Percentiles rank a stretch among this genome's conserved stretches.
Evolutionary conservation across 805 yeast genomes (phyloP).

Genomic region (Wickerhamomyces bovis): DNA sequence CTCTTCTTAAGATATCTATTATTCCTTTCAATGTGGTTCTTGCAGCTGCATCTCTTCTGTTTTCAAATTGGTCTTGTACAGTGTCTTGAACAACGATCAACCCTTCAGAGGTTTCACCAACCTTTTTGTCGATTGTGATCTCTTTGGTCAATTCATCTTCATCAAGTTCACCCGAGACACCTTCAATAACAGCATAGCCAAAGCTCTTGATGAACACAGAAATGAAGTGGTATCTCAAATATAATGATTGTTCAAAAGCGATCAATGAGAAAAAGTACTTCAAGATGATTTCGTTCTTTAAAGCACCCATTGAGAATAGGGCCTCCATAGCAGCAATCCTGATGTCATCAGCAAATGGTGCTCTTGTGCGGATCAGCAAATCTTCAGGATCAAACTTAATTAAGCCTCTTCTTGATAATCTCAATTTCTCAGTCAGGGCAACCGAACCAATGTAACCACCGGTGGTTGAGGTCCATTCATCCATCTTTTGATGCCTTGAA

Average conservation of each 20-base stretch:
- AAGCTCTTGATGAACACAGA: conserved; percentile 44
- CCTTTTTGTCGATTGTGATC: conserved; percentile 7
- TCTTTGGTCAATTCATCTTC: conserved; percentile 50
- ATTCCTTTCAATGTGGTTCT: conserved; percentile 62
- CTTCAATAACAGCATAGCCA: conserved; percentile 61
- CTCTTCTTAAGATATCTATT: conserved; percentile 56
- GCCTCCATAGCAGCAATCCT: conserved; percentile 67
- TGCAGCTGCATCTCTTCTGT: conserved; percentile 60
- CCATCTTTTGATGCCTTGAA: conserved; percentile 70
- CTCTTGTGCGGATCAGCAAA: conserved; percentile 45
- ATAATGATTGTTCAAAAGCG: conserved; percentile 49
- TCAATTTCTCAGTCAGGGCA: conserved; percentile 54
- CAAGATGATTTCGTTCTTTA: conserved; percentile 56
- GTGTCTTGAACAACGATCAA: conserved; percentile 53
- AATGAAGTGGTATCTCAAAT: conserved; percentile 45
- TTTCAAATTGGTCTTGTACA: conserved; percentile 35
- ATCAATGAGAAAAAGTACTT: conserved; percentile 54
- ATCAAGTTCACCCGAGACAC: conserved; percentile 51
- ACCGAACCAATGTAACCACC: conserved; percentile 44
- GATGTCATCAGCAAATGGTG: conserved; percentile 42
- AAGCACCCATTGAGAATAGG: conserved; percentile 67
- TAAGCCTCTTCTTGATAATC: conserved; percentile 51
- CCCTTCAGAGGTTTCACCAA: conserved; percentile 23
- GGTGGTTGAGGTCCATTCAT: conserved; percentile 73
- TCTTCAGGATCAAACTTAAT: conserved; percentile 48